Base-by-base conservation (phyloP, 257 asterid species). In the Fraxinus quadrangulata region DNA sequence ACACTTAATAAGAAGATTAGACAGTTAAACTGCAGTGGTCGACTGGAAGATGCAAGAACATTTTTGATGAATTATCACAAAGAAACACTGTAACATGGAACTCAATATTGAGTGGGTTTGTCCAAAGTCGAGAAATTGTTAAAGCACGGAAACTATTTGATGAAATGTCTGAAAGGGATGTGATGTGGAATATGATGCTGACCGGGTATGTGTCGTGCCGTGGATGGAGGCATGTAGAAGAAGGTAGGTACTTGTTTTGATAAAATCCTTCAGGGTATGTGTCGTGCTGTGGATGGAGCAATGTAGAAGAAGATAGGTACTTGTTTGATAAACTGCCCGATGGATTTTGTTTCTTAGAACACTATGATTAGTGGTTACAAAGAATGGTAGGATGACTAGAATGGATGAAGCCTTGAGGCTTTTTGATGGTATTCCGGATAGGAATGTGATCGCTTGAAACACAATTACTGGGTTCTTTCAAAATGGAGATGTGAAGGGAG, bases 321-420 rank as follows among this genome's bases (percentile, higher is more conserved):
- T 75, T 94, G 86, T 92, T 91, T 63, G 94, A 87, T 78, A 77
- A 76, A 79, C 92, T 92, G 97, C 92, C 91, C 30, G 80, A 71
- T 24, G 74, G 92, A 90, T 73, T 79, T 82, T 26, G 71, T 91
- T 78, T 86, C 98, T 12, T 92, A 97, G 98, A 94, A 92, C 79
- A 91, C 97, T 49, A 86, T 92, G 97, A 91, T 92, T 33, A 91
- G 92, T 73, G 97, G 96, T 85, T 94, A 85, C 97, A 1, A 90
- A 87, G 87, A 75, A 77, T 76, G 91, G 95, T 13, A 77, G 79
- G 75, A 85, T 90, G 83, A 89, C 80, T 61, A 77, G 79, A 74
- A 85, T 90, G 83, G 90, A 81, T 61, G 97, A 88, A 73, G 97
- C 97, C 12, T 72, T 84, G 84, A 79, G n/a, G 82, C 47, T 92